These are phyloP conservation scores for Salix arbutifolia DNA, from an alignment of 345 rosid genomes.

Conservation along the genomic window DNA sequence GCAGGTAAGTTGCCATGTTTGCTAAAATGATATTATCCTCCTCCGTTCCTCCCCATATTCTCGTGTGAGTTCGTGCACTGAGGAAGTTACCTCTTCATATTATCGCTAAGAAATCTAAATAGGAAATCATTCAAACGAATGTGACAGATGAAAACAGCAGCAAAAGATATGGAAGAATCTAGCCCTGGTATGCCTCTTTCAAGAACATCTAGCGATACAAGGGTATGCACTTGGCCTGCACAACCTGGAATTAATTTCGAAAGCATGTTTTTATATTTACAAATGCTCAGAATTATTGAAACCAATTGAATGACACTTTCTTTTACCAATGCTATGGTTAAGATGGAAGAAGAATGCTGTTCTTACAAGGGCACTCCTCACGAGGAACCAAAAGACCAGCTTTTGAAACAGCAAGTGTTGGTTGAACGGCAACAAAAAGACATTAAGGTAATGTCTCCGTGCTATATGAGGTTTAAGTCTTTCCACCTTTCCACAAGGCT, in stretches of 20 bases:
- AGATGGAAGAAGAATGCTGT: conserved; percentile 25
- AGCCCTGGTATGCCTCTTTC: conserved; percentile 20
- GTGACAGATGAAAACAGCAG: conserved; percentile 43
- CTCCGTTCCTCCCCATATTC: neutral
- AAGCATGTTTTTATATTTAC: neutral
- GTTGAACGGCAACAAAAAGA: conserved; percentile 23
- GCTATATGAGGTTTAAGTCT: neutral
- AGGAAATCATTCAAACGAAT: neutral
- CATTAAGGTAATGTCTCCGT: conserved; percentile 43
- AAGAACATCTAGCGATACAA: conserved; percentile 27
- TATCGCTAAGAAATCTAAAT: neutral
- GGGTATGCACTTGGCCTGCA: conserved; percentile 24
- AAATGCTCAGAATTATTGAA: neutral
- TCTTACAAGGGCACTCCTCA: neutral
- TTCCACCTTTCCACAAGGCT: neutral
- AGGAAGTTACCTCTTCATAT: neutral
- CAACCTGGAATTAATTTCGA: neutral
- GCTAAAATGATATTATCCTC: neutral
- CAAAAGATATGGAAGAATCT: conserved; percentile 31
- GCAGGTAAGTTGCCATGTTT: conserved; percentile 11
- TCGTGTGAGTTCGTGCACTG: neutral
- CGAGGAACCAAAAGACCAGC: conserved; percentile 9
- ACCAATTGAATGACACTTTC: neutral
- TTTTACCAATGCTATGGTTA: conserved; percentile 6
- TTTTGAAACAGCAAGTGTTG: conserved; percentile 15